Base-by-base conservation (phyloP, 164 flowering plant genomes). In the Pachysandra terminalis region DNA sequence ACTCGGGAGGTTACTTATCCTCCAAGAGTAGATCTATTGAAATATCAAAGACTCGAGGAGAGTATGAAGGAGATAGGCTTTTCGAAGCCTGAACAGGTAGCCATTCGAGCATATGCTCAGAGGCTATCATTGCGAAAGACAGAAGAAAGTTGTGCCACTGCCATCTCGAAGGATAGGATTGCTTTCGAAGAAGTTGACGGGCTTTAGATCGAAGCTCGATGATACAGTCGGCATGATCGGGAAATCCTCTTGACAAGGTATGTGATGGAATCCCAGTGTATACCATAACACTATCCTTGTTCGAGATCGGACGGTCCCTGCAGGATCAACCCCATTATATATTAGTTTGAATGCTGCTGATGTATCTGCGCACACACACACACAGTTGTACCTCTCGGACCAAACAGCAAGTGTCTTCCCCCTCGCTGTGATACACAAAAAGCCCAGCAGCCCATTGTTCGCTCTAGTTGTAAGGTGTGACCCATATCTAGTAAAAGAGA, bases 391-490 rank as follows among this genome's bases (percentile, higher is more conserved):
- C 98, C 97, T 86, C 5, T 88, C 81, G 2, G 97, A 87, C 99
- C 98, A 95, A 0, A 80, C 85, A 15, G 87, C 88, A 2, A 95
- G 84, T 13, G 73, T 95, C 98, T 7, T 89, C 98, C 0, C 99
- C 99, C 24, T 80, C 71, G 71, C 90, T 86, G 68, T 95, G 99
- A 64, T 83, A 88, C 19, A 67, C 86, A 45, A 92, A 81, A 71
- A 81, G 69, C 0, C 99, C 98, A 19, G 93, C 95, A 0, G 99
- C 99, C 99, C 99, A 95, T 61, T 86, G 83, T 84, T 95, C 97
- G 32, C 77, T 81, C 67, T 69, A 66, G 59, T 92, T 90, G 59
- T 92, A 92, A 0, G 94, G 97, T 15, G 96, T 95, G 58, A 92
- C 96, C 98, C 97, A 95, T 22, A 95, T 86, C 82, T 79, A 53